These are phyloP conservation scores for Teratosphaeria pseudoeucalypti DNA, from an alignment of 2,329 filamentous ascomycete species.

Conservation along the genomic window DNA sequence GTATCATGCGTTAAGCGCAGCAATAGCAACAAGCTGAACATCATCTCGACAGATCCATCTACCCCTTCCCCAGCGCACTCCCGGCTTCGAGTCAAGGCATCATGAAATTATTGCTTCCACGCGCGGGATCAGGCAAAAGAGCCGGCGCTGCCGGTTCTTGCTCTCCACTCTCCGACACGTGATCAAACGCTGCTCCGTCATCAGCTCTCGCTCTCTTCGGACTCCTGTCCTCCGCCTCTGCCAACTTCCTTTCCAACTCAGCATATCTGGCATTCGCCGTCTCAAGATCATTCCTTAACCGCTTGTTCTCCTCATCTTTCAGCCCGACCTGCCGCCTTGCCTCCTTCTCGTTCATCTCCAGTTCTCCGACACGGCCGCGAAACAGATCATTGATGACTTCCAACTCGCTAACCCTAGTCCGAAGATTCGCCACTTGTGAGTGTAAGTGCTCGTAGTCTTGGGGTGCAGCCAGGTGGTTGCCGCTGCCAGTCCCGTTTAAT, in stretches of 20 bases:
- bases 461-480: constrained; percentile 51
- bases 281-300: constrained; percentile 53
- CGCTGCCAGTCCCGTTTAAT: constrained; percentile 36
- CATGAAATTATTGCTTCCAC: constrained; percentile 4
- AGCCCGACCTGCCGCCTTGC: constrained; percentile 52
- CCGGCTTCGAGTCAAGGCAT: not conserved
- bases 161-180: not conserved
- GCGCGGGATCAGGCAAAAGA: not conserved
- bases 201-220: not conserved
- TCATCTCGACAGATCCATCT: not conserved
- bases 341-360: constrained; percentile 65
- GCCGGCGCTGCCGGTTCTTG: not conserved
- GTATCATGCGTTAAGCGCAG: not conserved
- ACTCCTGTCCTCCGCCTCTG: constrained; percentile 9
- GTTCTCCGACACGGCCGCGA: constrained; percentile 55
- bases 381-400: constrained; percentile 81
- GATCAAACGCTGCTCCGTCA: not conserved
- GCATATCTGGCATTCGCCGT: constrained; percentile 8
- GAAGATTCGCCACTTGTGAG: constrained; percentile 73
- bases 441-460: constrained; percentile 73
- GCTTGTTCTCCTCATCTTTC: constrained; percentile 46
- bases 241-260: constrained; percentile 11
- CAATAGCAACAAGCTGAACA: not conserved
- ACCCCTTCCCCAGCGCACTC: not conserved
- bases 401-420: constrained; percentile 87